Evolutionary conservation across 441 rosid species (phyloP).

Genomic region (Theobroma grandiflorum): DNA sequence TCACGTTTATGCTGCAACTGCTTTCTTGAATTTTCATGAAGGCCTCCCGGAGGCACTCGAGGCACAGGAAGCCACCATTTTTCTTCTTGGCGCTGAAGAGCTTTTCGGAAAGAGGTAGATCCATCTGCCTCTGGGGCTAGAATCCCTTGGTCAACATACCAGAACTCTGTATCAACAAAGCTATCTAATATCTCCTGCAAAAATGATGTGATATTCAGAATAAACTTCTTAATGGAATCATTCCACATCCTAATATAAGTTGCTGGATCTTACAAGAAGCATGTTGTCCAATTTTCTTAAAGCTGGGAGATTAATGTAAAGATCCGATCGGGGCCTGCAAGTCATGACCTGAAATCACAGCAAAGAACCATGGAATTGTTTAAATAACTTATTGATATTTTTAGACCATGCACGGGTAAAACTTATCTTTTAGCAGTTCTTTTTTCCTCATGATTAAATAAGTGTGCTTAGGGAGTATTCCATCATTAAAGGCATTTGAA

Average conservation of each 20-base stretch:
- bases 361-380: slow-evolving; percentile 6
- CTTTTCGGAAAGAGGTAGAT: slow-evolving; percentile 74
- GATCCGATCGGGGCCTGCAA: slow-evolving; percentile 92
- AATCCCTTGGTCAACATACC: slow-evolving; percentile 97
- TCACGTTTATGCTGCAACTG: slow-evolving; percentile 91
- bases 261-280: slow-evolving; percentile 78
- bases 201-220: slow-evolving; percentile 27
- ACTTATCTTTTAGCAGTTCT: background rate
- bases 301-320: slow-evolving; percentile 87
- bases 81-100: slow-evolving; percentile 93
- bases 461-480: background rate
- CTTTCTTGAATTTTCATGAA: slow-evolving; percentile 77
- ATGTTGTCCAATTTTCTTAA: slow-evolving; percentile 92
- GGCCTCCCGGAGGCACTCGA: slow-evolving; percentile 87
- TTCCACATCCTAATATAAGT: slow-evolving; percentile 21
- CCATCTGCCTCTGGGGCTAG: slow-evolving; percentile 78
- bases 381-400: background rate
- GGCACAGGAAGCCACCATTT: slow-evolving; percentile 99
- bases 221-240: slow-evolving; percentile 5
- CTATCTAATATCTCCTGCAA: slow-evolving; percentile 89
- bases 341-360: slow-evolving; percentile 81
- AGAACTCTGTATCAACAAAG: slow-evolving; percentile 81
- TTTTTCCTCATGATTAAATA: background rate
- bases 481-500: slow-evolving; percentile 12
- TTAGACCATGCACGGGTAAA: background rate